phyloP scores from a whole-genome alignment of 345 rosid species.

The Heritiera littoralis region DNA sequence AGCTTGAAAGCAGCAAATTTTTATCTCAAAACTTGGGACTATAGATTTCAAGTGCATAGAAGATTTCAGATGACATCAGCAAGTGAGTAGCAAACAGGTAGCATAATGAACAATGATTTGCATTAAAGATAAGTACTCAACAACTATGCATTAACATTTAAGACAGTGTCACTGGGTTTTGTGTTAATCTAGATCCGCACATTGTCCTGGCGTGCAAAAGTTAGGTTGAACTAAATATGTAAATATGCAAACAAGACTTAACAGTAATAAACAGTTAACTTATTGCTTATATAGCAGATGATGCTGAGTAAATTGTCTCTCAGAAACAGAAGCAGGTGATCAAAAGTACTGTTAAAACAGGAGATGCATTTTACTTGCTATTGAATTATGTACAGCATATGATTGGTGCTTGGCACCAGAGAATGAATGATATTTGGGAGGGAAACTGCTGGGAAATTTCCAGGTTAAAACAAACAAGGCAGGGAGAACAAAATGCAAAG shows the following conservation, averaged over 20 bases:
- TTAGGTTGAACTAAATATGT: not conserved
- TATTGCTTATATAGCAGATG: not conserved
- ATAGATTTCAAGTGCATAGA: not conserved
- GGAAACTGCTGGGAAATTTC: not conserved
- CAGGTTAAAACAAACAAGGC: not conserved
- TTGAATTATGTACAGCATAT: not conserved
- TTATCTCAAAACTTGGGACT: not conserved
- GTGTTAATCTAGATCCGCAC: not conserved
- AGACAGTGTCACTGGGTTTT: not conserved
- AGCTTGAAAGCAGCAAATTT: slow-evolving; percentile 17
- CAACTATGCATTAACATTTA: not conserved
- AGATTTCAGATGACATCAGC: not conserved
- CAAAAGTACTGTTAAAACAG: not conserved
- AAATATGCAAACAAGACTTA: not conserved
- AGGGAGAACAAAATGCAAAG: not conserved
- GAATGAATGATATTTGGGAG: not conserved
- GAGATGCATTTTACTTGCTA: not conserved
- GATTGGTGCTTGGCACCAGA: not conserved
- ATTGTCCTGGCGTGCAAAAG: not conserved
- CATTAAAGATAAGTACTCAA: not conserved
- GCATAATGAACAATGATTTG: not conserved
- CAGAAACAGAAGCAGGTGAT: not conserved
- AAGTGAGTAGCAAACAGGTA: not conserved
- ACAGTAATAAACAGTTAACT: not conserved
- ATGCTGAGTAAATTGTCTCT: not conserved